Conservation (phyloP, 306 rosid species). For the Quercus suber region DNA sequence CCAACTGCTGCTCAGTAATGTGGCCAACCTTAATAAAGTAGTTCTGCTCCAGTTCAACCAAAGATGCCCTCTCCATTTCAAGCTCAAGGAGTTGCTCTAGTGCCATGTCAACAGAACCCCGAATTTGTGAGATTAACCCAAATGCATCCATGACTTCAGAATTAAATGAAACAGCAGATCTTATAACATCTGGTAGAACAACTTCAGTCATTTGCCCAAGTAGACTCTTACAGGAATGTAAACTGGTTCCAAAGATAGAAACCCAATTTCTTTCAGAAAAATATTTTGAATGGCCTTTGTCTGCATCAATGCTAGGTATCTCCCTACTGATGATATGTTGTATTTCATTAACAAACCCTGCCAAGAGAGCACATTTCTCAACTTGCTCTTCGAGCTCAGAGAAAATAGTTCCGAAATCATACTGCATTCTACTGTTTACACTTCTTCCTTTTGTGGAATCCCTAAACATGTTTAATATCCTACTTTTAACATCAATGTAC, state of each 20-base stretch:
- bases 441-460: slow-evolving; percentile 43
- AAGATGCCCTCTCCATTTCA: slow-evolving; percentile 71
- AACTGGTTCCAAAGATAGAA: slow-evolving; percentile 60
- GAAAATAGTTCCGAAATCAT: slow-evolving; percentile 59
- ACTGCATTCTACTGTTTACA: slow-evolving; percentile 34
- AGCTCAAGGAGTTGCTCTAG: slow-evolving; percentile 83
- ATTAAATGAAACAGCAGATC: slow-evolving; percentile 70
- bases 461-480: slow-evolving; percentile 41
- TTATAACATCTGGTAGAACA: slow-evolving; percentile 76
- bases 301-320: slow-evolving; percentile 33
- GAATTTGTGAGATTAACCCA: slow-evolving; percentile 84
- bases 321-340: slow-evolving; percentile 50
- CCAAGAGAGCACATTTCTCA: slow-evolving; percentile 77
- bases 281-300: slow-evolving; percentile 34
- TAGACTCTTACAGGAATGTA: slow-evolving; percentile 63
- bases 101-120: slow-evolving; percentile 80
- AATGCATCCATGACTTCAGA: slow-evolving; percentile 94
- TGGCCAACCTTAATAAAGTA: slow-evolving; percentile 82
- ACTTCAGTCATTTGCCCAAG: slow-evolving; percentile 74
- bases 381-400: slow-evolving; percentile 76
- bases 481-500: slow-evolving; percentile 56
- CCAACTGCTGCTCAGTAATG: slow-evolving; percentile 87
- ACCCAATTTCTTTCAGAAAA: slow-evolving; percentile 70
- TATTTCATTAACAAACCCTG: slow-evolving; percentile 65
- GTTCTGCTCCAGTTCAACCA: slow-evolving; percentile 79